A percentile compares a stretch with the other conserved stretches of the same genome.
Conservation (phyloP, 2,329 filamentous ascomycete species). For the Colletotrichum sp. region DNA sequence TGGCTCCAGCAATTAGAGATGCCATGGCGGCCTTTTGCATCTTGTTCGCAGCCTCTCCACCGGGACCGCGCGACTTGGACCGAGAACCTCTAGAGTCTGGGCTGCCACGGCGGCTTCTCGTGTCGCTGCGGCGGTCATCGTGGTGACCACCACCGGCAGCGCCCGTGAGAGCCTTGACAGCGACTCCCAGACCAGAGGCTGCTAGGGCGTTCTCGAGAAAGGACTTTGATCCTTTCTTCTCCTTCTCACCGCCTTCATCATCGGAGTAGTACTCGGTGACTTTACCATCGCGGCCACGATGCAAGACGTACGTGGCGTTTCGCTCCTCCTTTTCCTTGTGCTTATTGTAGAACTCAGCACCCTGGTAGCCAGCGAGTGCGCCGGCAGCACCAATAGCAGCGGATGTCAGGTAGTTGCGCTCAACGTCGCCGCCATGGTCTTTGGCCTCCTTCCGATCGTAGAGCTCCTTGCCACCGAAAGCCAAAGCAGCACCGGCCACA, state of each 20-base stretch:
- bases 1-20: constrained; percentile 86
- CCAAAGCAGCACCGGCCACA: constrained; percentile 67
- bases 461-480: constrained; percentile 70
- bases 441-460: constrained; percentile 67
- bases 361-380: constrained; percentile 68
- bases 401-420: constrained; percentile 64
- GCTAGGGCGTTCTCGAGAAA: constrained; percentile 68
- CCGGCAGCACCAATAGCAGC: constrained; percentile 69
- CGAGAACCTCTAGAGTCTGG: constrained; percentile 49
- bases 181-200: constrained; percentile 66
- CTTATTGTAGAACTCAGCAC: constrained; percentile 68
- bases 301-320: constrained; percentile 57
- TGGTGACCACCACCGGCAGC: constrained; percentile 48
- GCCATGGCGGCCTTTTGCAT: constrained; percentile 90
- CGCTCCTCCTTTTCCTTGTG: constrained; percentile 59
- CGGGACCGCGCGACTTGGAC: constrained; percentile 56
- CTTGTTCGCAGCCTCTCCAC: constrained; percentile 57
- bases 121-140: constrained; percentile 43
- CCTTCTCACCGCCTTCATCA: constrained; percentile 52
- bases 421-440: constrained; percentile 51
- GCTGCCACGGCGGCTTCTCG: constrained; percentile 40
- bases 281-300: constrained; percentile 59
- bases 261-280: constrained; percentile 63
- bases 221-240: constrained; percentile 67
- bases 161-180: constrained; percentile 64